Conservation (phyloP, 2,329 filamentous ascomycete species). For the Lasiodiplodia hormozganensis region DNA sequence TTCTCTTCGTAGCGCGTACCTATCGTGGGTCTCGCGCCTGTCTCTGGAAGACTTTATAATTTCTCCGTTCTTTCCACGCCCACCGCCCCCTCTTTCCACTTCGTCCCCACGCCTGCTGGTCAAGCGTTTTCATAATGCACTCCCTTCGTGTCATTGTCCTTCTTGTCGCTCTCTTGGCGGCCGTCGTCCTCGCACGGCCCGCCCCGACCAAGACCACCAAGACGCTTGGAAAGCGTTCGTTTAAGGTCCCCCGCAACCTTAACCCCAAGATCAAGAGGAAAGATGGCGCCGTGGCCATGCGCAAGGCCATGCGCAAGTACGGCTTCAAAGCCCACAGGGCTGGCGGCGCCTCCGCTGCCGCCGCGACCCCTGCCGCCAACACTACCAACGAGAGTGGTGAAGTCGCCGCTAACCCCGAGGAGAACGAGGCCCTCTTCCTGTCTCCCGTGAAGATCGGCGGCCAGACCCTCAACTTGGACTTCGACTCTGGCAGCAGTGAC, state of each 20-base stretch:
- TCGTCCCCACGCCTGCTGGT: constrained; percentile 24
- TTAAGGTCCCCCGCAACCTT: constrained; percentile 65
- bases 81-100: not conserved
- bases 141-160: constrained; percentile 46
- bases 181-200: constrained; percentile 57
- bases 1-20: constrained; percentile 19
- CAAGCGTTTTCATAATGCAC: constrained; percentile 40
- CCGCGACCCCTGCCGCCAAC: constrained; percentile 36
- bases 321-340: constrained; percentile 53
- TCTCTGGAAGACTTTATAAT: constrained; percentile 26
- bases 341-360: constrained; percentile 43
- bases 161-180: constrained; percentile 57
- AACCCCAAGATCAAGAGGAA: constrained; percentile 58
- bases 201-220: constrained; percentile 39
- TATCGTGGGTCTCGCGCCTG: constrained; percentile 11
- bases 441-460: constrained; percentile 73
- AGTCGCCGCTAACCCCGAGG: constrained; percentile 69
- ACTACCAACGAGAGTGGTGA: constrained; percentile 54
- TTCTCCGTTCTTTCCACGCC: not conserved
- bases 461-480: constrained; percentile 72
- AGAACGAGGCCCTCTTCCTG: constrained; percentile 73
- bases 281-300: constrained; percentile 67
- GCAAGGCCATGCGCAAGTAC: constrained; percentile 73
- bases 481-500: constrained; percentile 42
- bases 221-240: constrained; percentile 61